These are phyloP conservation scores for Codiaeum variegatum DNA, from an alignment of 441 rosid species.

Conservation along the genomic window DNA sequence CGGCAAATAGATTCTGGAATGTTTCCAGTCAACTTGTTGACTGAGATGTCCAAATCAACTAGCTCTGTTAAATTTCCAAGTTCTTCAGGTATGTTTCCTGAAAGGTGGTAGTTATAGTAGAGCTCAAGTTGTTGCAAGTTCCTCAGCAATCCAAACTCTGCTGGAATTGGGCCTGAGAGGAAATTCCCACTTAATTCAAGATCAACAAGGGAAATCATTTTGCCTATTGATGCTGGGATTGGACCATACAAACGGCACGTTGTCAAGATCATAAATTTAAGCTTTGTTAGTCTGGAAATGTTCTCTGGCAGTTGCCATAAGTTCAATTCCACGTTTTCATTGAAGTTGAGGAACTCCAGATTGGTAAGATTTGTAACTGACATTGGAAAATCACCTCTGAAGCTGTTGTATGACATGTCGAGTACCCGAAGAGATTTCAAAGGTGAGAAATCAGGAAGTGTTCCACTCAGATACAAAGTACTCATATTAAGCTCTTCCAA, in stretches of 20 bases:
- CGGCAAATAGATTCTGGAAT: slow-evolving; percentile 73
- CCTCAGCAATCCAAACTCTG: slow-evolving; percentile 65
- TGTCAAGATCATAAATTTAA: slow-evolving; percentile 56
- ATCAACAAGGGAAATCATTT: slow-evolving; percentile 76
- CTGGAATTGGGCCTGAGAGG: slow-evolving; percentile 63
- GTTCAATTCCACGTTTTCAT: slow-evolving; percentile 53
- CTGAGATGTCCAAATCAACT: slow-evolving; percentile 79
- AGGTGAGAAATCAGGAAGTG: slow-evolving; percentile 69
- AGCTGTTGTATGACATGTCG: slow-evolving; percentile 74
- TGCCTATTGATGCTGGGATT: slow-evolving; percentile 72
- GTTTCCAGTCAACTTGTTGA: slow-evolving; percentile 60
- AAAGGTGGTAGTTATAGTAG: slow-evolving; percentile 69
- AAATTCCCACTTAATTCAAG: slow-evolving; percentile 82
- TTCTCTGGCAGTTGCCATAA: slow-evolving; percentile 67
- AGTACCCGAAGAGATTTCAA: slow-evolving; percentile 58
- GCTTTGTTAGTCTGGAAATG: slow-evolving; percentile 57
- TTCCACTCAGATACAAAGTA: slow-evolving; percentile 36
- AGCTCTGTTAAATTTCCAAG: slow-evolving; percentile 88
- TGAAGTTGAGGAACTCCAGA: slow-evolving; percentile 63
- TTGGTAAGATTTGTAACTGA: slow-evolving; percentile 67
- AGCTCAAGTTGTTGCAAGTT: slow-evolving; percentile 79
- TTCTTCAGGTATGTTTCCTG: slow-evolving; percentile 75
- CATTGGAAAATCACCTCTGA: slow-evolving; percentile 69
- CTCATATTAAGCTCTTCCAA: slow-evolving; percentile 67
- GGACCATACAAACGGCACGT: slow-evolving; percentile 63